phyloP scores from a whole-genome alignment of 2,329 filamentous ascomycete species.

The Eutypella sp. region DNA sequence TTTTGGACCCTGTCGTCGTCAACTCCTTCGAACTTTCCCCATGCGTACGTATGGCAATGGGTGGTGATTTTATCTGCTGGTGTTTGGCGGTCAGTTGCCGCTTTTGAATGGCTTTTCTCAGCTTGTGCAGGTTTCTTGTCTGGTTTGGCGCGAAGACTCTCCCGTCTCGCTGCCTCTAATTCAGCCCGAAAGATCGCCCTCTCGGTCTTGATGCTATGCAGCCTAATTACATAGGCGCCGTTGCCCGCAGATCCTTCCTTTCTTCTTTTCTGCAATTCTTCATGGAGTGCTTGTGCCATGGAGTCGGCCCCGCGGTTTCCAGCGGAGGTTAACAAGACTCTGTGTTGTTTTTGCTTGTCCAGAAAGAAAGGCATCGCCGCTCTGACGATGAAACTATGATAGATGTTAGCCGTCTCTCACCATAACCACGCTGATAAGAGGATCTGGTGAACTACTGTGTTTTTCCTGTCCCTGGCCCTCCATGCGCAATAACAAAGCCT shows the following conservation, averaged over 20 bases:
- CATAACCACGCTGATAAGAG: background rate
- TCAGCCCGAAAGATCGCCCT: background rate
- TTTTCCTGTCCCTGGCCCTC: conserved; percentile 2
- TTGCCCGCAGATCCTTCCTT: background rate
- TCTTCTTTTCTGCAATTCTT: background rate
- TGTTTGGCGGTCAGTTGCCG: background rate
- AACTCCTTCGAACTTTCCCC: background rate
- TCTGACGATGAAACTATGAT: background rate
- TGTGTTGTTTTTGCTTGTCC: background rate
- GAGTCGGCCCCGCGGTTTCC: conserved; percentile 1
- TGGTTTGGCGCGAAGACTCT: background rate
- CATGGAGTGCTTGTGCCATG: background rate
- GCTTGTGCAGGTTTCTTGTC: background rate
- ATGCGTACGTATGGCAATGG: background rate
- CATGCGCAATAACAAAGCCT: conserved; percentile 1
- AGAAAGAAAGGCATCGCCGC: conserved; percentile 3
- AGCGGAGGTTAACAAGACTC: conserved; percentile 1
- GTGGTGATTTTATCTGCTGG: background rate
- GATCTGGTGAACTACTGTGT: conserved; percentile 1
- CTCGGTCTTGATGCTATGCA: background rate
- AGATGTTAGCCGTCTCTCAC: background rate
- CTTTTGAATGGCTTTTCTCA: background rate
- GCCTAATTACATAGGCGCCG: background rate
- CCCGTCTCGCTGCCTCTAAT: background rate
- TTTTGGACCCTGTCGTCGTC: conserved; percentile 1